Evolutionary conservation across 2,329 filamentous ascomycete genomes (phyloP).

Genomic region (Alternaria dauci): DNA sequence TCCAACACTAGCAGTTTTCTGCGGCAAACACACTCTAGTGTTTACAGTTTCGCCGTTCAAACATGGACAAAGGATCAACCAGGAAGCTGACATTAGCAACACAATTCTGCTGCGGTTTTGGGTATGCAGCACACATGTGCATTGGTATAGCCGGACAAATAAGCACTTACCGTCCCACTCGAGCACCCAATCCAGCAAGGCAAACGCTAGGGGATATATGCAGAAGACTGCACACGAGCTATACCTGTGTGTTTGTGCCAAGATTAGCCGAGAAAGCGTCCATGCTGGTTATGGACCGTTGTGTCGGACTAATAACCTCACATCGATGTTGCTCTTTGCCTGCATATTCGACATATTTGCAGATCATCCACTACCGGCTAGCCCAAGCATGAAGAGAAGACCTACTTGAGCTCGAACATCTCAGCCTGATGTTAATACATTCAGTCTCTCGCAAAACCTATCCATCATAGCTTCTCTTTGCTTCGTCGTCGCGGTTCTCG

Average conservation of each 20-base stretch:
- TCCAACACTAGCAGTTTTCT: background rate
- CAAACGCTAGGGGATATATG: background rate
- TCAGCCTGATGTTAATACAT: no score
- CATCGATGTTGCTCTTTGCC: conserved; percentile 4
- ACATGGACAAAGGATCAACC: background rate
- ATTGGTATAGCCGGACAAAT: background rate
- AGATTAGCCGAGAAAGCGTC: background rate
- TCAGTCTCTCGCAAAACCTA: no score
- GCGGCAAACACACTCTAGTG: background rate
- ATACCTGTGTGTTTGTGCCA: background rate
- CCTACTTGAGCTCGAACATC: background rate
- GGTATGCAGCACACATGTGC: background rate
- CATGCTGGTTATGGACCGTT: background rate
- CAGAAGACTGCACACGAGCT: background rate
- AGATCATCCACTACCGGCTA: background rate
- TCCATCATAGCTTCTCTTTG: background rate
- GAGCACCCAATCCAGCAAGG: no score
- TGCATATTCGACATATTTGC: conserved; percentile 13
- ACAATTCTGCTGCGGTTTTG: no score
- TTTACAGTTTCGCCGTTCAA: background rate
- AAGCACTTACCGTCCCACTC: background rate
- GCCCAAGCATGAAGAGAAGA: background rate
- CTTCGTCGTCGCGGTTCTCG: background rate
- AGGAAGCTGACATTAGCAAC: background rate
- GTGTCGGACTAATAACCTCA: background rate